phyloP scores from a whole-genome alignment of 139 green algal species.

The Micractinium conductrix region DNA sequence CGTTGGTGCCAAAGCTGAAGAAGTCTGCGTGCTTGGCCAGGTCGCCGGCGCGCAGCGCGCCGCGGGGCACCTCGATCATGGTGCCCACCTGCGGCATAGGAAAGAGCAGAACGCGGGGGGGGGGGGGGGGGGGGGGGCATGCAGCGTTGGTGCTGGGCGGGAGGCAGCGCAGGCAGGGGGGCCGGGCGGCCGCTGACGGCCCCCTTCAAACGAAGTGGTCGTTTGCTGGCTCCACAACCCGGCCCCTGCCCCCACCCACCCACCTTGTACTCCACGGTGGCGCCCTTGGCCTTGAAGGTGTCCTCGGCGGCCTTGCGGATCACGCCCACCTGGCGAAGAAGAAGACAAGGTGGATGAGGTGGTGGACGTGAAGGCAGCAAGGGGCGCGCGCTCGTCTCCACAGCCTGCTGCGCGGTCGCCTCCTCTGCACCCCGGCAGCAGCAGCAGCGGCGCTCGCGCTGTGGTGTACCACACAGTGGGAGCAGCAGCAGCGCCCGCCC shows the following conservation, averaged over 20 bases:
- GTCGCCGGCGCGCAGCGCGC: constrained; percentile 75
- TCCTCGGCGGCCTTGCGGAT: constrained; percentile 57
- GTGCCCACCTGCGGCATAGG: constrained; percentile 61
- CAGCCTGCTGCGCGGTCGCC: no score
- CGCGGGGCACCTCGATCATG: constrained; percentile 95
- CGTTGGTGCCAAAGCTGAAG: constrained; percentile 96
- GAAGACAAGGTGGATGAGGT: neutral
- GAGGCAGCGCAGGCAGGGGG: neutral
- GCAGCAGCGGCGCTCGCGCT: neutral
- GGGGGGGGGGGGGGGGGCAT: neutral
- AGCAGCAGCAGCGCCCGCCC: neutral
- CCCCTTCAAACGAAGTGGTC: neutral
- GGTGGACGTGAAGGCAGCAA: no score
- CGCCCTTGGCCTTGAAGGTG: constrained; percentile 48
- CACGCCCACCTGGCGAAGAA: constrained; percentile 32
- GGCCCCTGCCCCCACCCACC: constrained; percentile 23
- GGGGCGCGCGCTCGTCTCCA: neutral
- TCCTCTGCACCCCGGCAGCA: neutral
- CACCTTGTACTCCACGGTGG: constrained; percentile 55
- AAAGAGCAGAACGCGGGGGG: neutral
- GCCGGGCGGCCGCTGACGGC: neutral
- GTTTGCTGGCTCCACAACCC: no score
- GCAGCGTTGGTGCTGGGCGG: neutral
- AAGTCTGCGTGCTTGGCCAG: constrained; percentile 88
- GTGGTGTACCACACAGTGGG: neutral